Percentiles rank a stretch among this genome's conserved stretches.
Evolutionary conservation across 2,329 filamentous ascomycete species (phyloP).

Genomic region (Fusarium newnesense): DNA sequence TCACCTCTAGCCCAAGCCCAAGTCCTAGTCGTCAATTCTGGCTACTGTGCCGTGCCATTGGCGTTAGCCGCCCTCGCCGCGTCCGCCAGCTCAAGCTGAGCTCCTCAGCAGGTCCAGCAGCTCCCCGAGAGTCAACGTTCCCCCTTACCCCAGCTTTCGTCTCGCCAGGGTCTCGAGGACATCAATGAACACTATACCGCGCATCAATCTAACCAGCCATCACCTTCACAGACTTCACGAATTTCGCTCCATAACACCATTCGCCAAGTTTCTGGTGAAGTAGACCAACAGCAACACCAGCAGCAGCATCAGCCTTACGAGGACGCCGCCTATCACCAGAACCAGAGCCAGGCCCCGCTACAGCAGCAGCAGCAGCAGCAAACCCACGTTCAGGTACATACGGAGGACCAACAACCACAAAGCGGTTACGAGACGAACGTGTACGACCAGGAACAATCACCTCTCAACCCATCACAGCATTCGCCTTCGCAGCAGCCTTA

Average conservation of each 20-base stretch:
- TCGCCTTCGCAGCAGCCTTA: conserved; percentile 36
- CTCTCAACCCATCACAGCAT: conserved; percentile 35
- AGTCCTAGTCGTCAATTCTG: conserved; percentile 34
- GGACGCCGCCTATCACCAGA: conserved; percentile 52
- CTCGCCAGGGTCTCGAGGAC: conserved; percentile 57
- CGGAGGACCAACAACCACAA: conserved; percentile 48
- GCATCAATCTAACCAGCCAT: conserved; percentile 54
- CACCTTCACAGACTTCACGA: conserved; percentile 54
- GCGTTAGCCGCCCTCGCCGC: conserved; percentile 23
- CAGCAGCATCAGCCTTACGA: conserved; percentile 57
- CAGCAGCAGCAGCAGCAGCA: conserved; percentile 30
- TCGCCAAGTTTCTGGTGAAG: conserved; percentile 59
- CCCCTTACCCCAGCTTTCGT: conserved; percentile 55
- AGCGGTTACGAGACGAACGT: conserved; percentile 48
- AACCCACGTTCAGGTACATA: conserved; percentile 32
- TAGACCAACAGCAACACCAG: conserved; percentile 55
- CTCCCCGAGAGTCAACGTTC: conserved; percentile 46
- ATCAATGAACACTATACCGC: conserved; percentile 51
- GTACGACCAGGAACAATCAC: conserved; percentile 51
- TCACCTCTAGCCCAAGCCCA: conserved; percentile 39
- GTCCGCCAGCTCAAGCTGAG: conserved; percentile 33
- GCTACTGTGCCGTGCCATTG: conserved; percentile 24
- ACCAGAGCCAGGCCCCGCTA: conserved; percentile 50
- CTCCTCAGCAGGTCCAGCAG: conserved; percentile 40
- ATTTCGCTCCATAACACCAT: conserved; percentile 53